phyloP scores from a whole-genome alignment of 2,329 filamentous ascomycete genomes.

The Aureobasidium pullulans region DNA sequence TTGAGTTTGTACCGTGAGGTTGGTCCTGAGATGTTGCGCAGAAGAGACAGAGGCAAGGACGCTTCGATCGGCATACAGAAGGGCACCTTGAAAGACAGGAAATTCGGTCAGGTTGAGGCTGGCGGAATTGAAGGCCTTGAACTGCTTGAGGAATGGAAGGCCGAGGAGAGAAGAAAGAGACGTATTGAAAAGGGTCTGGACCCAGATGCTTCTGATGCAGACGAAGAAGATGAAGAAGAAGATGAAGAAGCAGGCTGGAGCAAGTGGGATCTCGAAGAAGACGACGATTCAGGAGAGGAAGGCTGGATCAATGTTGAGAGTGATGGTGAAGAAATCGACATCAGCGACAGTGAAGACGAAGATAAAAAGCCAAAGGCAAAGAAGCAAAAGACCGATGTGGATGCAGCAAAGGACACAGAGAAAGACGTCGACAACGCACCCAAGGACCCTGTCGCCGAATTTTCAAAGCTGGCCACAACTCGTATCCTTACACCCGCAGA shows the following conservation, averaged over 20 bases:
- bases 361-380: slow-evolving; percentile 51
- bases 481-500: slow-evolving; percentile 93
- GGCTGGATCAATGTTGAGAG: slow-evolving; percentile 90
- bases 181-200: slow-evolving; percentile 60
- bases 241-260: slow-evolving; percentile 47
- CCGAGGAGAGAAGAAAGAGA: slow-evolving; percentile 73
- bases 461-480: slow-evolving; percentile 76
- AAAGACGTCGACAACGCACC: slow-evolving; percentile 36
- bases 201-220: slow-evolving; percentile 52
- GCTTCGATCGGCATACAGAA: slow-evolving; percentile 74
- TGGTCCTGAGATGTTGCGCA: slow-evolving; percentile 79
- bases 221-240: slow-evolving; percentile 54
- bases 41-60: slow-evolving; percentile 84
- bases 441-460: slow-evolving; percentile 19
- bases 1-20: slow-evolving; percentile 87
- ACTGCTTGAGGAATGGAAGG: slow-evolving; percentile 86
- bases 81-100: slow-evolving; percentile 66
- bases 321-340: slow-evolving; percentile 67
- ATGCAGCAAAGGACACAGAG: slow-evolving; percentile 14
- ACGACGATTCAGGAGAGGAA: slow-evolving; percentile 60
- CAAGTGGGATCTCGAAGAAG: slow-evolving; percentile 55
- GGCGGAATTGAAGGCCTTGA: slow-evolving; percentile 90
- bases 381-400: slow-evolving; percentile 51
- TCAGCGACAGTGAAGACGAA: slow-evolving; percentile 67
- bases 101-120: slow-evolving; percentile 72